Percentiles rank a stretch among this genome's conserved stretches.
phyloP scores from a whole-genome alignment of 768 basidiomycete species.

The Mycena latifolia region DNA sequence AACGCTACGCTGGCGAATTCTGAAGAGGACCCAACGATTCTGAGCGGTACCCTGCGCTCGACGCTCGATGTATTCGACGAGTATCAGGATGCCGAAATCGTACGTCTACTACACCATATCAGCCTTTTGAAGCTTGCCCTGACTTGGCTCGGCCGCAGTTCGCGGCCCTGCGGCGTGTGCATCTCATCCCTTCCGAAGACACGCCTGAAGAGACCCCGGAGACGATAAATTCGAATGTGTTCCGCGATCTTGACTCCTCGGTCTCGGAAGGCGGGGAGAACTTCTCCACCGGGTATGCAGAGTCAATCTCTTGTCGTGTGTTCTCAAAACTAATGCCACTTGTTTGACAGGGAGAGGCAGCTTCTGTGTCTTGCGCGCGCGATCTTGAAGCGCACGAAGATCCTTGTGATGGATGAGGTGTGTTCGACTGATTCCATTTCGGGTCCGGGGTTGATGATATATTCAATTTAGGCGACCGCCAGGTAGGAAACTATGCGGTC shows the following conservation, averaged over 20 bases:
- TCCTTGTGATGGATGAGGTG: constrained; percentile 90
- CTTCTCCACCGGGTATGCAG: constrained; percentile 87
- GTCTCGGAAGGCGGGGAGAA: constrained; percentile 94
- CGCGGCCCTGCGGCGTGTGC: constrained; percentile 86
- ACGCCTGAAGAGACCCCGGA: constrained; percentile 59
- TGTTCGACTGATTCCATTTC: too few species aligned
- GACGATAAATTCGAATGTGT: constrained; percentile 77
- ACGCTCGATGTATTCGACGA: constrained; percentile 92
- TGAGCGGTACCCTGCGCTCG: constrained; percentile 85
- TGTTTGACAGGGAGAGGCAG: constrained; percentile 75
- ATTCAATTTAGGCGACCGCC: constrained; percentile 82
- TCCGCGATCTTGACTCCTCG: constrained; percentile 78
- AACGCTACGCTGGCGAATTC: too few species aligned
- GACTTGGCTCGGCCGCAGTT: constrained; percentile 63
- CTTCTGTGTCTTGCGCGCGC: constrained; percentile 90
- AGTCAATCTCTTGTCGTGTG: background rate
- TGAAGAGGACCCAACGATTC: constrained; percentile 93
- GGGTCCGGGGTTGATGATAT: too few species aligned
- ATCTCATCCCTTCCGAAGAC: constrained; percentile 76
- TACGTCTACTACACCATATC: constrained; percentile 46
- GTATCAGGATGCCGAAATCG: constrained; percentile 87
- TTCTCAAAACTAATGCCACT: background rate
- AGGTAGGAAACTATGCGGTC: constrained; percentile 59
- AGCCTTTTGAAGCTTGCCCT: too few species aligned
- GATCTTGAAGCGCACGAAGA: constrained; percentile 81